A percentile compares a stretch with the other conserved stretches of the same genome.
Evolutionary conservation across 441 rosid species (phyloP).

Genomic region (Brassica hybrid): DNA sequence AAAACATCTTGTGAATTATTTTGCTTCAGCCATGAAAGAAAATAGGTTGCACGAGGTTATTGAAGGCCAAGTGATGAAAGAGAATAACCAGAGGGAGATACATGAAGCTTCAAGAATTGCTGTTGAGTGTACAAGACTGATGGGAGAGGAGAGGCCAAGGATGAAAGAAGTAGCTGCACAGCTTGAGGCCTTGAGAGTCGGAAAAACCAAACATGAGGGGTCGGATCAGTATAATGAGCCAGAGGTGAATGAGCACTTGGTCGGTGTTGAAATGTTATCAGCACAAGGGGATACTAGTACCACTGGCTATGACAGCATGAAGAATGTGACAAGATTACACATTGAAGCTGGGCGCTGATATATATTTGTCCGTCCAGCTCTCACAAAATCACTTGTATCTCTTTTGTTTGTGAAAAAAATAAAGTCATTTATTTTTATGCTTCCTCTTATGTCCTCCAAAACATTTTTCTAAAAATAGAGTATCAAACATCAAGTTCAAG

Average conservation of each 20-base stretch:
- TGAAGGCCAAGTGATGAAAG: neutral
- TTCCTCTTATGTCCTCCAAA: neutral
- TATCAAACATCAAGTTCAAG: neutral
- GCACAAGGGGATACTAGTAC: neutral
- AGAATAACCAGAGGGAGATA: neutral
- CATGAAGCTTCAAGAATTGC: neutral
- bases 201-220: neutral
- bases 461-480: neutral
- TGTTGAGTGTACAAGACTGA: constrained; percentile 1
- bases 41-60: constrained; percentile 26
- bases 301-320: constrained; percentile 26
- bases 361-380: neutral
- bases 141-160: constrained; percentile 7
- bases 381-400: neutral
- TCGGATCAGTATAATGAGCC: constrained; percentile 7
- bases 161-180: constrained; percentile 12
- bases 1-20: constrained; percentile 29
- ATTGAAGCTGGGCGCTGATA: constrained; percentile 17
- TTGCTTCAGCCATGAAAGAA: constrained; percentile 22
- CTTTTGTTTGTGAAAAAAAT: neutral
- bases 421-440: neutral
- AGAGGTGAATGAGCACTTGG: neutral
- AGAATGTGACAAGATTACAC: neutral
- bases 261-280: constrained; percentile 10
- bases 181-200: neutral